Conservation (phyloP, 371 early-diverging fungal species). For the Encephalitozoon hellem region DNA sequence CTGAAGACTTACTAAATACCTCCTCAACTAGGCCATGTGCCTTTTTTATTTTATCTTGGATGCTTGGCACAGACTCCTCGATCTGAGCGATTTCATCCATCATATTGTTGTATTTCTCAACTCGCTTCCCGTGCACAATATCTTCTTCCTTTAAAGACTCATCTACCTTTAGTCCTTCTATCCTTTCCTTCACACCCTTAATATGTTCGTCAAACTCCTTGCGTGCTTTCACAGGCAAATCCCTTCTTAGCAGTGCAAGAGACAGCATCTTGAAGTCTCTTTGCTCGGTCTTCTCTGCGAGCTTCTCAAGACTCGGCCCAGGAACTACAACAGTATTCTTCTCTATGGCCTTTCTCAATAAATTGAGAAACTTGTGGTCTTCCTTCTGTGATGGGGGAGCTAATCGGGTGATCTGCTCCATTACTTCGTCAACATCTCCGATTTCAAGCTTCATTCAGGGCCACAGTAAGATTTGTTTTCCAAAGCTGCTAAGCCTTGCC, state of each 20-base stretch:
- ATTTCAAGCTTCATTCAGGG: constrained; percentile 8
- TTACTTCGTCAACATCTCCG: not conserved
- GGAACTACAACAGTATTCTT: not conserved
- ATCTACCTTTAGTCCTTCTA: not conserved
- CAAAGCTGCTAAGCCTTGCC: not conserved
- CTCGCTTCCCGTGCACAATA: not conserved
- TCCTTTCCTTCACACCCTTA: not conserved
- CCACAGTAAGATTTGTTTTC: not conserved
- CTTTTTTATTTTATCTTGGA: not conserved
- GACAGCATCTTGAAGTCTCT: not conserved
- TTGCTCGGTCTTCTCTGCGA: not conserved
- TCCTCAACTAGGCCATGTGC: not conserved
- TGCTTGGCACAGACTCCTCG: not conserved
- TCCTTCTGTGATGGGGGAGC: constrained; percentile 17
- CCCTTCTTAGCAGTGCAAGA: constrained; percentile 19
- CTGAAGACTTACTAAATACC: not conserved
- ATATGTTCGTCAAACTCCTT: not conserved
- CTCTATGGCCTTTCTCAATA: constrained; percentile 4
- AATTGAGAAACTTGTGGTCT: constrained; percentile 1
- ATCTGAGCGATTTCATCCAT: not conserved
- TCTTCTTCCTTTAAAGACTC: not conserved
- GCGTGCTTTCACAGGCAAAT: not conserved
- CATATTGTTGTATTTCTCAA: not conserved
- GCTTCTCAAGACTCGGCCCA: not conserved
- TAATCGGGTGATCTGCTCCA: not conserved